A percentile compares a stretch with the other conserved stretches of the same genome.
Conservation (phyloP, 2,329 filamentous ascomycete species). For the Sarocladium brachiariae region DNA sequence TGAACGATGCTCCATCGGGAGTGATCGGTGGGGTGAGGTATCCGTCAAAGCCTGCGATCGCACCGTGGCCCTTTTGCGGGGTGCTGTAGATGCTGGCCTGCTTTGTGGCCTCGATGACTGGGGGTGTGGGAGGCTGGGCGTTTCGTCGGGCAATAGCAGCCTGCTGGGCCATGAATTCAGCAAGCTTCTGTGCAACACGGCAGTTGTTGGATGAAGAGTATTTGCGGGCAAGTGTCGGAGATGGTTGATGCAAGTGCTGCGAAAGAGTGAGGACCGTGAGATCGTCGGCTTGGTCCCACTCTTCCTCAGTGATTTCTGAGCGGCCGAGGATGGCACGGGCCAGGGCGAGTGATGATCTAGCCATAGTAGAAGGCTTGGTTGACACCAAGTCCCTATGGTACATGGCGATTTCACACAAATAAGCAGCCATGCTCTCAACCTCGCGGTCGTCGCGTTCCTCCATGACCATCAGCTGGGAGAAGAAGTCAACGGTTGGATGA, state of each 20-base stretch:
- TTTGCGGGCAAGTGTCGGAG: constrained; percentile 51
- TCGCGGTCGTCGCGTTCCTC: constrained; percentile 75
- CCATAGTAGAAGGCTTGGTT: constrained; percentile 83
- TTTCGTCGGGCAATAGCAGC: constrained; percentile 46
- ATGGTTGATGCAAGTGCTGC: constrained; percentile 53
- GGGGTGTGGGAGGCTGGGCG: constrained; percentile 52
- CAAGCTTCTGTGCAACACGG: constrained; percentile 46
- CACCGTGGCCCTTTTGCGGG: constrained; percentile 67
- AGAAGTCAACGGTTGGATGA: constrained; percentile 92
- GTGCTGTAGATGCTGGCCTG: constrained; percentile 64
- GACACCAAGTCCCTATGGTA: constrained; percentile 98
- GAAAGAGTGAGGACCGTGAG: constrained; percentile 55
- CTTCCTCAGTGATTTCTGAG: constrained; percentile 65
- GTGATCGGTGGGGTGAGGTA: constrained; percentile 84
- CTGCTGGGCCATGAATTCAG: constrained; percentile 54
- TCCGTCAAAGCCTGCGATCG: constrained; percentile 59
- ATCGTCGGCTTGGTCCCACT: constrained; percentile 70
- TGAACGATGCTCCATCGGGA: constrained; percentile 59
- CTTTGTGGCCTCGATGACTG: constrained; percentile 45
- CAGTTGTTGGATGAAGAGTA: constrained; percentile 49
- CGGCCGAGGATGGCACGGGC: constrained; percentile 80
- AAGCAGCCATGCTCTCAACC: constrained; percentile 89
- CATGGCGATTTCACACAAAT: constrained; percentile 89
- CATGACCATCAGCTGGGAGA: constrained; percentile 78
- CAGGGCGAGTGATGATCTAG: constrained; percentile 77